Percentiles rank a stretch among this genome's conserved stretches.
Evolutionary conservation across 108 stramenopile species (phyloP).

Genomic region (Cyclotella baltica): DNA sequence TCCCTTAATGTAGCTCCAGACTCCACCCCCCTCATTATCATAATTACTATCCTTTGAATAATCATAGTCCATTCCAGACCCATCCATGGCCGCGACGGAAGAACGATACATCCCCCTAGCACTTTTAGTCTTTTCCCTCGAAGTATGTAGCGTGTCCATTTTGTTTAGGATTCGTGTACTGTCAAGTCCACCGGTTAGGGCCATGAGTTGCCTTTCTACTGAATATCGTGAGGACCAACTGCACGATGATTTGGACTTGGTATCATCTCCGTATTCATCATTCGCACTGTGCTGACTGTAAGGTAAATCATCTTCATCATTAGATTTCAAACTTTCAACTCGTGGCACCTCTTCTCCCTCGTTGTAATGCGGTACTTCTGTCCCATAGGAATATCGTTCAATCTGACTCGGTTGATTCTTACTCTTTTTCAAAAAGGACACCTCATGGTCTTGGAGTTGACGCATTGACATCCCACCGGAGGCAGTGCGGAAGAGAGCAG

Average conservation of each 20-base stretch:
- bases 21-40: constrained; percentile 22
- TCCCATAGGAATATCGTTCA: constrained; percentile 21
- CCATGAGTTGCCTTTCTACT: constrained; percentile 57
- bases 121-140: constrained; percentile 43
- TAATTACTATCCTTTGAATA: constrained; percentile 31
- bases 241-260: not conserved
- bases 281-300: constrained; percentile 7
- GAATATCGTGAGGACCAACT: constrained; percentile 76
- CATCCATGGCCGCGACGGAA: constrained; percentile 46
- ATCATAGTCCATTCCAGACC: constrained; percentile 41
- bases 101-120: constrained; percentile 52
- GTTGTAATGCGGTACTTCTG: not conserved
- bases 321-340: constrained; percentile 32
- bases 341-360: too few species aligned
- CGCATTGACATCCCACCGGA: constrained; percentile 53
- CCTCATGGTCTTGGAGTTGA: constrained; percentile 33
- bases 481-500: constrained; percentile 46
- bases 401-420: constrained; percentile 17
- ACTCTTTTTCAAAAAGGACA: constrained; percentile 15
- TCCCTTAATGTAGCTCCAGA: constrained; percentile 45
- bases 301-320: constrained; percentile 48
- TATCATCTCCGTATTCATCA: constrained; percentile 14
- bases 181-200: constrained; percentile 57
- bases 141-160: constrained; percentile 45
- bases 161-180: constrained; percentile 41